Percentiles rank a stretch among this genome's conserved stretches.
These are phyloP conservation scores for Ramichloridium luteum DNA, from an alignment of 2,329 filamentous ascomycete species.

Conservation along the genomic window DNA sequence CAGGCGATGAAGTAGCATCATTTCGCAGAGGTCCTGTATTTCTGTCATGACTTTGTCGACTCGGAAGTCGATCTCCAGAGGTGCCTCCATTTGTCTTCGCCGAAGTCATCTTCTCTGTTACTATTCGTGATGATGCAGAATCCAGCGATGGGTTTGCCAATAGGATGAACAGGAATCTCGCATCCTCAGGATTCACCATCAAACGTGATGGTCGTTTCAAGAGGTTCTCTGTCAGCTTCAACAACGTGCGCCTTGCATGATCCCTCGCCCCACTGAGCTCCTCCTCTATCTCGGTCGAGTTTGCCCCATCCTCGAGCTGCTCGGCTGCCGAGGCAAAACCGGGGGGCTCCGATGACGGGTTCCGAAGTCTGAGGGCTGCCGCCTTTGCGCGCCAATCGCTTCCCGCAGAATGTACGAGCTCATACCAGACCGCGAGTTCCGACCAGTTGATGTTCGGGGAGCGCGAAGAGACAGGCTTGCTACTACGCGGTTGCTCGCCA, in stretches of 20 bases:
- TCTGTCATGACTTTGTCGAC: too few species aligned
- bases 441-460: slow-evolving; percentile 66
- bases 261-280: slow-evolving; percentile 50
- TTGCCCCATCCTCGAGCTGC: slow-evolving; percentile 36
- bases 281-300: slow-evolving; percentile 35
- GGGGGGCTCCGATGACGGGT: too few species aligned
- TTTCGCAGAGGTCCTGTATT: too few species aligned
- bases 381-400: slow-evolving; percentile 52
- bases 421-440: slow-evolving; percentile 62
- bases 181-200: slow-evolving; percentile 54
- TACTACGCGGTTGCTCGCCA: too few species aligned
- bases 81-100: too few species aligned
- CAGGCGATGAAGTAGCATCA: too few species aligned
- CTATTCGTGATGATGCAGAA: too few species aligned
- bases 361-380: slow-evolving; percentile 29
- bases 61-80: too few species aligned
- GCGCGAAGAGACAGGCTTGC: slow-evolving; percentile 42
- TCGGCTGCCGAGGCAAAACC: slow-evolving; percentile 24
- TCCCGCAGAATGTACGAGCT: slow-evolving; percentile 54
- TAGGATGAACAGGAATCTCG: slow-evolving; percentile 67
- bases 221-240: slow-evolving; percentile 68
- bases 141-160: slow-evolving; percentile 67
- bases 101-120: too few species aligned
- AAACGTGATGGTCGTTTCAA: slow-evolving; percentile 66
- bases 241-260: slow-evolving; percentile 55